These are phyloP conservation scores for Acephala macrosclerotiorum DNA, from an alignment of 2,329 filamentous ascomycete species.

Conservation along the genomic window DNA sequence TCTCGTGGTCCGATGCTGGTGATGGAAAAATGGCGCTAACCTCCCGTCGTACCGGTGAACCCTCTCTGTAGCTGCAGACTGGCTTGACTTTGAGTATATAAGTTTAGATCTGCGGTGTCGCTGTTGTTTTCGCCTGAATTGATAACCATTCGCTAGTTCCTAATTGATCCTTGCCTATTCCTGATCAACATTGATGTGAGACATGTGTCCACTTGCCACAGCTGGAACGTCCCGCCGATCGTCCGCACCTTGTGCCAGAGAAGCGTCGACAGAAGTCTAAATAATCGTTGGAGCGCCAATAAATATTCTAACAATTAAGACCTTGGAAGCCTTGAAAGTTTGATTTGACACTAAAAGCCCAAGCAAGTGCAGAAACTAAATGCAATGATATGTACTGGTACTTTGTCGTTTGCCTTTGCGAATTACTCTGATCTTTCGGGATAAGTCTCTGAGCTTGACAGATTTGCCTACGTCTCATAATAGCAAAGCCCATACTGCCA, in stretches of 20 bases:
- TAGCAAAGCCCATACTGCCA: constrained; percentile 10
- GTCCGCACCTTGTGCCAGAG: background rate
- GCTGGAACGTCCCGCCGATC: constrained; percentile 6
- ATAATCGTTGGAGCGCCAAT: background rate
- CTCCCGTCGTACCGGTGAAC: background rate
- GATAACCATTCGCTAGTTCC: constrained; percentile 1
- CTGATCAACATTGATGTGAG: constrained; percentile 3
- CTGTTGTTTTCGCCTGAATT: background rate
- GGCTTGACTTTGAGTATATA: background rate
- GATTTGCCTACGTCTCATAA: constrained; percentile 6
- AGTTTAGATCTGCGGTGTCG: background rate
- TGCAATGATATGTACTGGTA: background rate
- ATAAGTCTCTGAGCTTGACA: background rate
- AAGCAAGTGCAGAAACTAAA: background rate
- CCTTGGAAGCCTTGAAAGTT: background rate
- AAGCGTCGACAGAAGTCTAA: background rate
- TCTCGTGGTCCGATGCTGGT: background rate
- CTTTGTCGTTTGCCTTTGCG: background rate
- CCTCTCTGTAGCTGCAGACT: background rate
- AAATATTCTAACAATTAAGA: background rate
- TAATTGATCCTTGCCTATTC: constrained; percentile 6
- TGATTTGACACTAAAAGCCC: background rate
- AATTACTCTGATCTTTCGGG: background rate
- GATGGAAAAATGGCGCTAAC: background rate
- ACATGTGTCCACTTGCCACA: background rate